A percentile compares a stretch with the other conserved stretches of the same genome.
Conservation (phyloP, 2,329 filamentous ascomycete species). For the Botrytis sinoallii region DNA sequence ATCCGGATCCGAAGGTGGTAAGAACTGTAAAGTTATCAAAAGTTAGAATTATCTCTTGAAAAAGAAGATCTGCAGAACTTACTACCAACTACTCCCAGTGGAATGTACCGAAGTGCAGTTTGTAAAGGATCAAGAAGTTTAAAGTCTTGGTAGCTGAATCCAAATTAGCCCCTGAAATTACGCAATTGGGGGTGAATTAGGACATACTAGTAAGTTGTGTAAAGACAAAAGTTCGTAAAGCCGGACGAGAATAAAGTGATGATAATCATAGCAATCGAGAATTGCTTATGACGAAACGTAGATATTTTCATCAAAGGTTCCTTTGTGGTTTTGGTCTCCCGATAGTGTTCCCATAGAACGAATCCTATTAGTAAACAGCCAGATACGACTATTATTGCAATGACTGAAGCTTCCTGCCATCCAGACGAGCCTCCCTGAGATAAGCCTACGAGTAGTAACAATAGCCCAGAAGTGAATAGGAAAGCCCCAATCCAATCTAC, state of each 20-base stretch:
- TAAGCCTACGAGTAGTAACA: conserved; percentile 63
- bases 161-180: neutral
- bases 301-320: conserved; percentile 65
- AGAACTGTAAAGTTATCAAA: conserved; percentile 21
- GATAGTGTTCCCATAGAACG: conserved; percentile 39
- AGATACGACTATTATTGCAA: conserved; percentile 54
- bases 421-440: conserved; percentile 68
- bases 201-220: conserved; percentile 58
- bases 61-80: neutral
- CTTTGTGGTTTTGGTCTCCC: conserved; percentile 48
- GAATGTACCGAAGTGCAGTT: conserved; percentile 66
- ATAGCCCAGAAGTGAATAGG: conserved; percentile 58
- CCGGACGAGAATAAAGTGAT: conserved; percentile 64
- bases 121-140: conserved; percentile 60
- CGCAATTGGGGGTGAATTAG: neutral
- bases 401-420: conserved; percentile 61
- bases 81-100: conserved; percentile 57
- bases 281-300: conserved; percentile 57
- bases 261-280: conserved; percentile 61
- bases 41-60: neutral
- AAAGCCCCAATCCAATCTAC: conserved; percentile 67
- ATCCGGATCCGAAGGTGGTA: conserved; percentile 28
- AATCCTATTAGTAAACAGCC: conserved; percentile 45
- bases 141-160: conserved; percentile 59
- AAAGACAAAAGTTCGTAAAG: conserved; percentile 68